Base-by-base conservation (phyloP, 78 protist genomes). In the Planoprotostelium fungivorum region DNA sequence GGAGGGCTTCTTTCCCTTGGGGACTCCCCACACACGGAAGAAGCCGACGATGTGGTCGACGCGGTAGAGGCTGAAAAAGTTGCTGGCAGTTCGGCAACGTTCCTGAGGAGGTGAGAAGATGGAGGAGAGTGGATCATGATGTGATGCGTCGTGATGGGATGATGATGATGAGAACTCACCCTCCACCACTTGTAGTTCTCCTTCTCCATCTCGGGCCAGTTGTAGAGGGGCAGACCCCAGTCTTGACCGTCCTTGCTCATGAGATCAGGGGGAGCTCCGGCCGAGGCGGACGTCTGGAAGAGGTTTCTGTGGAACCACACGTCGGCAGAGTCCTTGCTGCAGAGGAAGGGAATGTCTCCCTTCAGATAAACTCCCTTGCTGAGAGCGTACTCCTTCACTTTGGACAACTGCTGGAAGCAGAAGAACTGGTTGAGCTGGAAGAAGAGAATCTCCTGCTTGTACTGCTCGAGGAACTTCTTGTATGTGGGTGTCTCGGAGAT, bases 111-210 rank as follows among this genome's bases (percentile, higher is more conserved):
- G 73, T 51, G 73, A 51, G 73, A 51, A 5, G 5, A 51, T 51
- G 16, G 73, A 51, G 73, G 16, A 51, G 16, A 51, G 16, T 51
- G n/a, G n/a, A n/a, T n/a, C n/a, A n/a, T n/a, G n/a, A n/a, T n/a
- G n/a, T n/a, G n/a, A n/a, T n/a, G n/a, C n/a, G n/a, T n/a, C n/a
- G n/a, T n/a, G n/a, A n/a, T n/a, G n/a, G n/a, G n/a, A n/a, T n/a
- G n/a, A n/a, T n/a, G n/a, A n/a, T n/a, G n/a, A n/a, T n/a, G n/a
- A 51, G 16, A 51, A 51, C 73, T 51, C 31, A 51, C 73, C 73
- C 73, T 51, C 73, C 73, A 51, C 73, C 73, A 51, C 73, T 51
- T 51, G 73, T 51, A 51, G 73, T 51, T 51, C 73, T 51, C 73
- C 16, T 51, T 51, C 73, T 51, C 73, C 73, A 51, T 51, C 73